Percentiles rank a stretch among this genome's conserved stretches.
These are phyloP conservation scores for Abelmoschus esculentus DNA, from an alignment of 345 rosid genomes.

Conservation along the genomic window DNA sequence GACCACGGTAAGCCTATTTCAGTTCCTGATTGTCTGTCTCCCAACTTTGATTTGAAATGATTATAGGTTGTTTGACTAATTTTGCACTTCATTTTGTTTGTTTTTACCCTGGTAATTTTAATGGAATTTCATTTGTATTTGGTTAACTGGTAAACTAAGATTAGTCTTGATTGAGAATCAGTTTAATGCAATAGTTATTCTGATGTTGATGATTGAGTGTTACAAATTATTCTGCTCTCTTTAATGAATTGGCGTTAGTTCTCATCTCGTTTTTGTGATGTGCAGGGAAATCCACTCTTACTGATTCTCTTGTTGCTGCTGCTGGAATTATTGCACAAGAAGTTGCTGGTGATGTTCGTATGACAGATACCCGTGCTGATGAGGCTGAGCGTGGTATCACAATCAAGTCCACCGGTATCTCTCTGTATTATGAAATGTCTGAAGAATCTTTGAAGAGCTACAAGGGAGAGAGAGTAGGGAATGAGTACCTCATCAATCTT, in stretches of 20 bases:
- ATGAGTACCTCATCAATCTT: conserved; percentile 67
- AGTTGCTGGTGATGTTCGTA: conserved; percentile 58
- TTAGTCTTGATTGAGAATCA: background rate
- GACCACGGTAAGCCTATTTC: conserved; percentile 37
- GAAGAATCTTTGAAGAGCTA: conserved; percentile 33
- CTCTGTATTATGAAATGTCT: conserved; percentile 42
- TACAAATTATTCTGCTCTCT: background rate
- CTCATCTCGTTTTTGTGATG: background rate
- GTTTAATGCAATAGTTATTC: conserved; percentile 12
- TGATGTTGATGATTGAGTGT: conserved; percentile 13
- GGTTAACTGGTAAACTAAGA: background rate
- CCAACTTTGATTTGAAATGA: conserved; percentile 5
- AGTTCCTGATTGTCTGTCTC: background rate
- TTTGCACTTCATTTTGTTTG: background rate
- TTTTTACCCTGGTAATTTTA: too few species aligned
- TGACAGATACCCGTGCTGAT: conserved; percentile 47
- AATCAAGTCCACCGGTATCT: conserved; percentile 64
- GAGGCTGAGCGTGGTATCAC: conserved; percentile 83
- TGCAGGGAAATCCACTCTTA: conserved; percentile 45
- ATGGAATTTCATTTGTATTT: background rate
- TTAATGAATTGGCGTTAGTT: background rate
- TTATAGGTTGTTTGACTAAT: background rate
- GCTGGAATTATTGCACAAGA: conserved; percentile 55
- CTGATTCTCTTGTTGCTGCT: conserved; percentile 58
- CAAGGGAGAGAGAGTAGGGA: conserved; percentile 47